Base-by-base conservation (phyloP, 2,329 filamentous ascomycete species). In the Chrysoporthe deuterocubensis region DNA sequence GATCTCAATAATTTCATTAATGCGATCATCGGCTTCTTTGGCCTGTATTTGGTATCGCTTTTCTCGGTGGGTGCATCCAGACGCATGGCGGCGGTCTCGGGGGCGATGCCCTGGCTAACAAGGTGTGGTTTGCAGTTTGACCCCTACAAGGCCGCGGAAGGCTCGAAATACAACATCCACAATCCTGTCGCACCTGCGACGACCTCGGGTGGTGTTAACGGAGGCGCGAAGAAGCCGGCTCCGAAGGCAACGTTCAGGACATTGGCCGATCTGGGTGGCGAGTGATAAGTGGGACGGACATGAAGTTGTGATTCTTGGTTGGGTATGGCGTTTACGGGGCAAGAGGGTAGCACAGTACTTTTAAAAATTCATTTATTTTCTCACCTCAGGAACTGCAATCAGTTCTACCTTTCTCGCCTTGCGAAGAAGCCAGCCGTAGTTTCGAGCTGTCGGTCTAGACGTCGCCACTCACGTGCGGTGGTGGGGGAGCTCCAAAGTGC, bases 11-110 rank as follows among this genome's bases (percentile, higher is more conserved):
- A 76, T 63, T 71, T 89, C 32, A 66, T 89, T 62, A 83, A 85
- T 72, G 75, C 80, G 0, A 72, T 90, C 8, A 73, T 89, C 58
- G 78, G 80, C 6, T 87, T 90, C 69, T 79, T 90, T 58, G 88
- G 87, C 16, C 77, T 91, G 4, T 91, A 90, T 74, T 76, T 90
- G 56, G 81, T 82, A 8, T 89, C 87, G 4, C 77, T 91, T n/a
- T 83, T 90, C 71, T 84, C 87, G 75, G 87, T 84, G 80, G 67
- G 85, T 82, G 63, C 8, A 48, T 34, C 48, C 64, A 69, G 37
- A 60, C 32, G 8, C 13, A 21, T 62, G 16, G 16, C 11, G n/a
- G 16, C n/a, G n/a, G 32, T 56, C 40, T n/a, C 62, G n/a, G n/a
- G 37, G 14, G 18, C 11, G 57, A 21, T 43, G 59, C 18, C 69